These are phyloP conservation scores for Cucurbita ficifolia DNA, from an alignment of 306 rosid genomes.

Conservation along the genomic window DNA sequence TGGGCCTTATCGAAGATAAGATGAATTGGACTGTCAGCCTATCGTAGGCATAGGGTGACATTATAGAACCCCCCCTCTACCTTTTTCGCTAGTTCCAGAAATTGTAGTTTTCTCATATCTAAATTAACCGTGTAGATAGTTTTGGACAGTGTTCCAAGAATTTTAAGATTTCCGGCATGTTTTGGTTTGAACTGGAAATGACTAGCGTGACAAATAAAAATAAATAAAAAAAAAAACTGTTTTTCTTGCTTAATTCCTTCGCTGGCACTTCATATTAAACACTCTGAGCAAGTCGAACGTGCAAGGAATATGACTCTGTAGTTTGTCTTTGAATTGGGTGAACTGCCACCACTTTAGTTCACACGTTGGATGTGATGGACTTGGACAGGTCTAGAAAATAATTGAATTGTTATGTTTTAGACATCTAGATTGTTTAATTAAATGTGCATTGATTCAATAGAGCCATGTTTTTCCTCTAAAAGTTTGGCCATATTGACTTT, in stretches of 20 bases:
- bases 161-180: neutral
- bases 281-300: neutral
- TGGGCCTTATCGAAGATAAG: constrained; percentile 75
- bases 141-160: neutral
- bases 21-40: constrained; percentile 87
- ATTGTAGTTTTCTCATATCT: neutral
- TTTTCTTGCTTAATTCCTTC: neutral
- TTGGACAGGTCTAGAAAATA: neutral
- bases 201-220: neutral
- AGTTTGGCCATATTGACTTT: neutral
- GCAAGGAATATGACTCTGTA: neutral
- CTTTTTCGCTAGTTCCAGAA: neutral
- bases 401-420: neutral
- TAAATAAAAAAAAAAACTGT: neutral
- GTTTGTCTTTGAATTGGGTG: neutral
- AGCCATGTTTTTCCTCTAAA: neutral
- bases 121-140: neutral
- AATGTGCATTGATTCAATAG: neutral
- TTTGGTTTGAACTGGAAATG: neutral
- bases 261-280: neutral
- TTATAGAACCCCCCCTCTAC: neutral
- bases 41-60: constrained; percentile 13
- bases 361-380: neutral
- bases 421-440: neutral
- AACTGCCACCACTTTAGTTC: neutral